Evolutionary conservation across 1,284 basidiomycete genomes (phyloP).

Genomic region (Agroathelia rolfsii): DNA sequence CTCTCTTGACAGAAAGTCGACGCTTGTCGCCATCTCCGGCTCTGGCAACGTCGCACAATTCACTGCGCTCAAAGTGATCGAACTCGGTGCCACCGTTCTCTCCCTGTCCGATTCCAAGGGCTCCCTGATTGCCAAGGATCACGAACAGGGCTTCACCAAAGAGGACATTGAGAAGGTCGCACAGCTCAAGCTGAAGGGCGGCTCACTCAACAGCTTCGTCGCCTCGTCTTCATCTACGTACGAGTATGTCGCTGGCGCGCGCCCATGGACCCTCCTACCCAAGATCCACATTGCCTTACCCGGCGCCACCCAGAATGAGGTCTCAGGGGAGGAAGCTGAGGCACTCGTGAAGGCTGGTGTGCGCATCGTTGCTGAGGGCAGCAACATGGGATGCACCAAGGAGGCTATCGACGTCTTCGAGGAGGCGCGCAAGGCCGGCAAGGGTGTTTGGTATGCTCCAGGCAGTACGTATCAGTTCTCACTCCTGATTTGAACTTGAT

Average conservation of each 20-base stretch:
- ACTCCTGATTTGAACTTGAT: background rate
- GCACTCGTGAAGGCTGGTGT: constrained; percentile 63
- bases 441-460: constrained; percentile 58
- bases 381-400: constrained; percentile 67
- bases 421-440: constrained; percentile 43
- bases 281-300: constrained; percentile 68
- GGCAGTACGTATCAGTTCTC: constrained; percentile 36
- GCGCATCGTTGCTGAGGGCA: constrained; percentile 71
- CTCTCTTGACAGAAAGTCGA: constrained; percentile 31
- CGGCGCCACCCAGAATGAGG: constrained; percentile 75
- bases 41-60: constrained; percentile 71
- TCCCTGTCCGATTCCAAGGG: constrained; percentile 78
- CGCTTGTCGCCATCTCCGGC: constrained; percentile 63
- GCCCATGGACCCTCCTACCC: constrained; percentile 68
- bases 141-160: constrained; percentile 48
- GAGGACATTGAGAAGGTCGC: constrained; percentile 49
- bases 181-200: constrained; percentile 56
- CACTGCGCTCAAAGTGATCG: constrained; percentile 74
- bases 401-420: constrained; percentile 74
- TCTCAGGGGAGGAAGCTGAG: constrained; percentile 64
- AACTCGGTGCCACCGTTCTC: constrained; percentile 67
- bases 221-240: constrained; percentile 2
- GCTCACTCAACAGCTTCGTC: constrained; percentile 44
- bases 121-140: constrained; percentile 43
- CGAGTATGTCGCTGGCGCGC: constrained; percentile 25